These are phyloP conservation scores for Cladosporium halotolerans DNA, from an alignment of 2,329 filamentous ascomycete genomes.

Conservation along the genomic window DNA sequence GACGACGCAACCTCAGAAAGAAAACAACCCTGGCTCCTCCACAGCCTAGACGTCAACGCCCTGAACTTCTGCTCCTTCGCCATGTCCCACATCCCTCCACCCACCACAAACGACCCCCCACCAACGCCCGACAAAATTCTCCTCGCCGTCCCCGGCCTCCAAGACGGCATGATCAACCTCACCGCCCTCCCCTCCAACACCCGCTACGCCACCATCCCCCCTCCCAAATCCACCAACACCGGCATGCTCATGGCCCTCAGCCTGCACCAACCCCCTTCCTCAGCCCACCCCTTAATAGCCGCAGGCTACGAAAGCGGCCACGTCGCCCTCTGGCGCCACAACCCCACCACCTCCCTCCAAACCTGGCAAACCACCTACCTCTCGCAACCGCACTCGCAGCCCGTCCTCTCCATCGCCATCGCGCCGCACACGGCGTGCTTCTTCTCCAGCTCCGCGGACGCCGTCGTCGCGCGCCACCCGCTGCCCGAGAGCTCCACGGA, in stretches of 20 bases:
- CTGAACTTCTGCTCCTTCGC: conserved; percentile 92
- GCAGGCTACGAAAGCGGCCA: conserved; percentile 84
- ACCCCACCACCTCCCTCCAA: conserved; percentile 32
- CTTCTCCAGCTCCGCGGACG: conserved; percentile 77
- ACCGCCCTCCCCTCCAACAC: conserved; percentile 71
- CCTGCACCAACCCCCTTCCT: conserved; percentile 37
- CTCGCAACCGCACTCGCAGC: conserved; percentile 66
- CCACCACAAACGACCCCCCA: neutral
- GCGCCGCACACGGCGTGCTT: conserved; percentile 49
- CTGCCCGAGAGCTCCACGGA: conserved; percentile 33
- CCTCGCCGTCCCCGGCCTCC: conserved; percentile 64
- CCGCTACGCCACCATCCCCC: conserved; percentile 56
- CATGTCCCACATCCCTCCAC: conserved; percentile 38
- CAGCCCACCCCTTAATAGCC: conserved; percentile 54
- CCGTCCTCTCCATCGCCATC: conserved; percentile 60
- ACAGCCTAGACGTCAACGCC: conserved; percentile 79
- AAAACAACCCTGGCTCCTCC: conserved; percentile 74
- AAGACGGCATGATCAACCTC: conserved; percentile 62
- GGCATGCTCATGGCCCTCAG: conserved; percentile 85
- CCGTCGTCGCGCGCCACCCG: conserved; percentile 68
- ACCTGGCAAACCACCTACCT: conserved; percentile 57
- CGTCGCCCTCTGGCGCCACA: conserved; percentile 49
- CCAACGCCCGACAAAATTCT: conserved; percentile 42
- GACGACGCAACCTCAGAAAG: conserved; percentile 48
- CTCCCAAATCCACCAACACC: conserved; percentile 43